Percentiles rank a stretch among this genome's conserved stretches.
phyloP scores from a whole-genome alignment of 768 basidiomycete genomes.

The Harrya chromipes region DNA sequence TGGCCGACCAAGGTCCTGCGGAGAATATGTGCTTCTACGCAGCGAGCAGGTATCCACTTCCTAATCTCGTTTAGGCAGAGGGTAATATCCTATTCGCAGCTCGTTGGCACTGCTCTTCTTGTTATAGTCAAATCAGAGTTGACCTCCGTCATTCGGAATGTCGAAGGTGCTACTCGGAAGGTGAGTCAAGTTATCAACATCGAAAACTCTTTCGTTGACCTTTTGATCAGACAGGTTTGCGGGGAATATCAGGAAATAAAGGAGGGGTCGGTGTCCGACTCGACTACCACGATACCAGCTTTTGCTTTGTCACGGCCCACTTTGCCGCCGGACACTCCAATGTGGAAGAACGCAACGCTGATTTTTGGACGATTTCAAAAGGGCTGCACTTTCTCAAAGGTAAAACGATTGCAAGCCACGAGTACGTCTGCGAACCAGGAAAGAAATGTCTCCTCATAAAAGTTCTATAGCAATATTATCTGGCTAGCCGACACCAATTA shows the following conservation, averaged over 20 bases:
- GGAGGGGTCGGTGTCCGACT: slow-evolving; percentile 94
- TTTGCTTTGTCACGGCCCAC: slow-evolving; percentile 96
- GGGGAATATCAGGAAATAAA: slow-evolving; percentile 97
- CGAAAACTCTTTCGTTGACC: background rate
- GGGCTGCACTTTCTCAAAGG: slow-evolving; percentile 88
- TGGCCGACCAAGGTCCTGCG: slow-evolving; percentile 59
- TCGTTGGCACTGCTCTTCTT: slow-evolving; percentile 92
- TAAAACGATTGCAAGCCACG: slow-evolving; percentile 83
- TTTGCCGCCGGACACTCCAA: slow-evolving; percentile 94
- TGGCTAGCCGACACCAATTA: slow-evolving; percentile 98
- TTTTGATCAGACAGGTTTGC: slow-evolving; percentile 64
- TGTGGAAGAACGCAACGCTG: slow-evolving; percentile 85
- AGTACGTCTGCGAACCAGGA: slow-evolving; percentile 51
- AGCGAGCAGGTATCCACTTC: slow-evolving; percentile 74
- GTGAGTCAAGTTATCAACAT: slow-evolving; percentile 36
- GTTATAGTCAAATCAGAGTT: slow-evolving; percentile 78
- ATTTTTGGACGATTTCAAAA: slow-evolving; percentile 83
- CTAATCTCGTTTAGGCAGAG: background rate
- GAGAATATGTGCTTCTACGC: slow-evolving; percentile 79
- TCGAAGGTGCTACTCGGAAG: slow-evolving; percentile 91
- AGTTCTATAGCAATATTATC: slow-evolving; percentile 71
- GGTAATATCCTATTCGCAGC: slow-evolving; percentile 40
- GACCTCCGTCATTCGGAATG: slow-evolving; percentile 79
- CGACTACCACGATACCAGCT: slow-evolving; percentile 85
- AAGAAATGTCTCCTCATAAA: slow-evolving; percentile 6